Base-by-base conservation (phyloP, 306 rosid species). In the Lupinus albus region DNA sequence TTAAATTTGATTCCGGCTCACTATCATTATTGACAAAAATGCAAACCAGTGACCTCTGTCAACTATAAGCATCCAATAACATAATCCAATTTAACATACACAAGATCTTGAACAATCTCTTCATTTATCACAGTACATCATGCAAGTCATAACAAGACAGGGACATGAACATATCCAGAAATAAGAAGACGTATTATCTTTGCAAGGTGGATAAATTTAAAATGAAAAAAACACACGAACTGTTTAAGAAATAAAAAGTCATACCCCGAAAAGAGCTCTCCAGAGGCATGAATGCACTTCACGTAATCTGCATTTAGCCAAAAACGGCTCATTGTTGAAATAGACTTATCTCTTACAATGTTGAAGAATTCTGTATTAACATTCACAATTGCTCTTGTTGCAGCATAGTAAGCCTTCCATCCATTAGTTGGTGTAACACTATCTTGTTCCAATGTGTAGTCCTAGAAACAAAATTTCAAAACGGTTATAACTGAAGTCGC, bases 381-480 rank as follows among this genome's bases (percentile, higher is more conserved):
- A 84, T 79, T 87, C 84, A 88, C 88, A 84, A 94, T 83, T 12
- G 95, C 92, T 78, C 96, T 61, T 42, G 99, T 94, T 49, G 96
- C 99, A 75, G 99, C 99, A 83, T 94, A 94, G 82, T 94, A 94
- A 55, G 96, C 92, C 73, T 94, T 94, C 99, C 99, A 91, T 70
- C 99, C 99, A 67, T 91, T 94, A 25, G 49, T 61, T 21, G 99
- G 99, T 12, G 83, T 88, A 58, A 94, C 64, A 7, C 78, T 81
- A 70, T 82, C 95, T 80, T 94, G 99, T 79, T 94, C 99, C 85
- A 80, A 81, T 8, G 99, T 86, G 79, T 88, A 94, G 81, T 94
- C 99, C 96, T 93, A 63, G 36, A 73, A 81, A 60, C 8, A 69
- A 16, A 32, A 85, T 46, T 51, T 68, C 8, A 70, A 36, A 70